These are phyloP conservation scores for Pyrenophora teres DNA, from an alignment of 2,329 filamentous ascomycete genomes.

Conservation along the genomic window DNA sequence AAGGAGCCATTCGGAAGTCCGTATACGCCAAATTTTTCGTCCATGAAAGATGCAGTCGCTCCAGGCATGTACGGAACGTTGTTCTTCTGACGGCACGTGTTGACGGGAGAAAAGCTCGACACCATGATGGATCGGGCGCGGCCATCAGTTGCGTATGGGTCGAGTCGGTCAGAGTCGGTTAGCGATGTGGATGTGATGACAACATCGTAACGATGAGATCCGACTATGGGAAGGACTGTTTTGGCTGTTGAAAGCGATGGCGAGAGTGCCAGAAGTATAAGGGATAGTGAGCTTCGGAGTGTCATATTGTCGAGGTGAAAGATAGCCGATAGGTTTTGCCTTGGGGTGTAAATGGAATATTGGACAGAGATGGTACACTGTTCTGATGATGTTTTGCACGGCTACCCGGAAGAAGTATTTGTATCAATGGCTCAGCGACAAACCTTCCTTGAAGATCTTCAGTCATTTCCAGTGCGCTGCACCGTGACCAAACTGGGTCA, in stretches of 20 bases:
- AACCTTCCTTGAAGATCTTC: not conserved
- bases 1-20: conserved; percentile 36
- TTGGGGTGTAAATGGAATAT: not conserved
- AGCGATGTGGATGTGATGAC: conserved; percentile 17
- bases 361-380: not conserved
- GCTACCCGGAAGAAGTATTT: not conserved
- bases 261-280: not conserved
- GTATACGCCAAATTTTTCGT: conserved; percentile 29
- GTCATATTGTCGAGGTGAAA: conserved; percentile 4
- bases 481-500: not conserved
- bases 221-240: conserved; percentile 19
- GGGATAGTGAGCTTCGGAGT: not conserved
- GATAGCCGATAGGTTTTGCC: not conserved
- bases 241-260: conserved; percentile 2
- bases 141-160: conserved; percentile 28
- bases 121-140: conserved; percentile 29
- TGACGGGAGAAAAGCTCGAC: conserved; percentile 29
- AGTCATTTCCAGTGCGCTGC: not conserved
- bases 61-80: conserved; percentile 30
- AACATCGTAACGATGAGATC: conserved; percentile 17
- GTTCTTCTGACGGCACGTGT: conserved; percentile 15
- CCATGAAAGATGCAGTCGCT: conserved; percentile 24
- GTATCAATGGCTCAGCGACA: not conserved
- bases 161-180: conserved; percentile 24
- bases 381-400: not conserved